These are phyloP conservation scores for Trichocomaceae sp. DNA, from an alignment of 2,329 filamentous ascomycete genomes.

Conservation along the genomic window DNA sequence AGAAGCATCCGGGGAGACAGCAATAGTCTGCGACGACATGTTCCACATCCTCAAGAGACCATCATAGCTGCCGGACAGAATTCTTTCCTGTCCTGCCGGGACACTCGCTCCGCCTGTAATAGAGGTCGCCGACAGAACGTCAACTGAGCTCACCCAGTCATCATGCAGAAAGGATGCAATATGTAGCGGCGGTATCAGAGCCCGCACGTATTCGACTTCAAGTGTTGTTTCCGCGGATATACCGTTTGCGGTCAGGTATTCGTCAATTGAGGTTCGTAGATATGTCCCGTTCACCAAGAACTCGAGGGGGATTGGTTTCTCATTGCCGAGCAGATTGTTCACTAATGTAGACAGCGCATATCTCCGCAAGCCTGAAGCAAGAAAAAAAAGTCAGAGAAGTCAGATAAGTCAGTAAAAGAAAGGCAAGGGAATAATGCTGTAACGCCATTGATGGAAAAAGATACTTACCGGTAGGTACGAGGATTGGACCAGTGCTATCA, in stretches of 20 bases:
- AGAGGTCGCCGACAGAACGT: slow-evolving; percentile 67
- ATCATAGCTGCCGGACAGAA: slow-evolving; percentile 92
- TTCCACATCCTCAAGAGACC: slow-evolving; percentile 86
- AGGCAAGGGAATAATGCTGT: background rate
- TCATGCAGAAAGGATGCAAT: slow-evolving; percentile 93
- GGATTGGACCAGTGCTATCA: slow-evolving; percentile 49
- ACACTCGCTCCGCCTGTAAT: slow-evolving; percentile 42
- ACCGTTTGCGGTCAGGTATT: slow-evolving; percentile 79
- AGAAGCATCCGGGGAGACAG: slow-evolving; percentile 61
- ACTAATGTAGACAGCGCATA: slow-evolving; percentile 58
- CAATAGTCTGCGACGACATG: slow-evolving; percentile 74
- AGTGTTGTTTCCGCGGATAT: slow-evolving; percentile 83
- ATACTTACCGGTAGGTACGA: slow-evolving; percentile 49
- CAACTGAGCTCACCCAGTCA: slow-evolving; percentile 88
- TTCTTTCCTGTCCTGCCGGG: slow-evolving; percentile 56
- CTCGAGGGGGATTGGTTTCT: slow-evolving; percentile 59
- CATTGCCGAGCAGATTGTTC: slow-evolving; percentile 53
- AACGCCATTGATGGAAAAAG: background rate
- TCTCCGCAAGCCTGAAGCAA: slow-evolving; percentile 45
- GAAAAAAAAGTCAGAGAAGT: background rate
- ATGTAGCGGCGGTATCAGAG: slow-evolving; percentile 79
- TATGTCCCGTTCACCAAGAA: slow-evolving; percentile 94
- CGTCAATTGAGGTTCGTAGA: slow-evolving; percentile 79
- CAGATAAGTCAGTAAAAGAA: too few relatives aligned
- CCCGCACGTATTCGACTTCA: slow-evolving; percentile 86